Base-by-base conservation (phyloP, 306 rosid species). In the Carpinus fangiana region DNA sequence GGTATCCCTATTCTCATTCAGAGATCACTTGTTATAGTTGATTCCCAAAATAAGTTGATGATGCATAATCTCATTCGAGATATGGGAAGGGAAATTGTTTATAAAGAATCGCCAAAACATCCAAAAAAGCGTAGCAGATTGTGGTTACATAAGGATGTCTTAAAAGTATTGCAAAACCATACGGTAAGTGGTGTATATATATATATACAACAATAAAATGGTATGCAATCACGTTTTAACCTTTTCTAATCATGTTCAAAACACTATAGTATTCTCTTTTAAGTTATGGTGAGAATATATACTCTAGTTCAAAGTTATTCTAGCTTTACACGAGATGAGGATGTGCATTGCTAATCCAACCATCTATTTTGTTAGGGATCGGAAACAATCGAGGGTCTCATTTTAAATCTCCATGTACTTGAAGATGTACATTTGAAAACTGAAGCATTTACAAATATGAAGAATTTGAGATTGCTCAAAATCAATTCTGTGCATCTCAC, bases 61-160 rank as follows among this genome's bases (percentile, higher is more conserved):
- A 82, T 78, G 82, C 85, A 82, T 73, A 76, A 73, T 74, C 68
- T 82, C 9, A 12, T 78, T 41, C 45, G 79, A 76, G 87, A 85
- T 38, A 88, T 85, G 88, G 91, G 88, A 51, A 70, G 88, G 61
- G 81, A 74, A 46, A 83, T 88, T 4, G 73, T 74, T 47, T 76
- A 79, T 41, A 36, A 57, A 17, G 66, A 53, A 8, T 81, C 77
- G 0, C 8, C 72, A 0, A 45, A 75, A 0, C 23, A 76, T 1
- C 84, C 64, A 34, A 82, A 5, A 34, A 66, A 66, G 41, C 76
- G 65, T 0, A 80, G 70, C 38, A 23, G 87, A 4, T 51, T 80
- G 46, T 84, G 87, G 79, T 71, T 12, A 20, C 72, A 9, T 0
- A 2, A 57, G 12, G 64, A 57, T 21, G 64, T 9, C 4, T 10